Base-by-base conservation (phyloP, 1,284 basidiomycete genomes). In the Athelia sp. region DNA sequence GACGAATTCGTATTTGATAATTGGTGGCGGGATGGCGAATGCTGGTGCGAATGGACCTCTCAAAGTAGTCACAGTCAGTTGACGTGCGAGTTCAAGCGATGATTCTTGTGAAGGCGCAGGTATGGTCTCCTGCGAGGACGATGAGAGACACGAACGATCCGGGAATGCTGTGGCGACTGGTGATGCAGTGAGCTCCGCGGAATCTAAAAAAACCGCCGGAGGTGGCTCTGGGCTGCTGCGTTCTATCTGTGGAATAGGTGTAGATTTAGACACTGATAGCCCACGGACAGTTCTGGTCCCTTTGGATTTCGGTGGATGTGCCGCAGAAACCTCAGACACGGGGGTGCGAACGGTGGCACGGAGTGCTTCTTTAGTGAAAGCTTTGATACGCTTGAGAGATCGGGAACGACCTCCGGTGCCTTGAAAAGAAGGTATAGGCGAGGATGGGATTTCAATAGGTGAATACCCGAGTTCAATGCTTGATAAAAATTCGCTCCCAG, bases 1-100 rank as follows among this genome's bases (percentile, higher is more conserved):
- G 19, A 81, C 78, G 48, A 72, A 55, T 51, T 73, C 67, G 68
- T 73, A 75, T 34, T 59, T 65, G 31, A 62, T 51, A 2, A 58
- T 55, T 31, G 58, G 56, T 42, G 58, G 50, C 3, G 36, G 40
- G 13, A 45, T 17, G 15, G 48, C 8, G 13, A 50, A 45, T 35
- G 38, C 26, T 17, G 52, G 19, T 18, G 45, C 18, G 17, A 46
- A 46, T 4, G 26, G 26, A 13, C 26, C 26, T 29, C 26, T 29
- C 6, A 29, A 13, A 4, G 26, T 29, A 29, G 26, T 29, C 26
- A 29, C 26, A 18, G 22, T 29, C 29, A 11, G 18, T 44, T 53
- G 52, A 23, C 57, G 53, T 40, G 60, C 55, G 46, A 48, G 49
- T 21, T 44, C 35, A 43, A 46, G 42, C 3, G 29, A 18, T 26